Evolutionary conservation across 257 asterid genomes (phyloP).

Genomic region (Schizonepeta tenuifolia): DNA sequence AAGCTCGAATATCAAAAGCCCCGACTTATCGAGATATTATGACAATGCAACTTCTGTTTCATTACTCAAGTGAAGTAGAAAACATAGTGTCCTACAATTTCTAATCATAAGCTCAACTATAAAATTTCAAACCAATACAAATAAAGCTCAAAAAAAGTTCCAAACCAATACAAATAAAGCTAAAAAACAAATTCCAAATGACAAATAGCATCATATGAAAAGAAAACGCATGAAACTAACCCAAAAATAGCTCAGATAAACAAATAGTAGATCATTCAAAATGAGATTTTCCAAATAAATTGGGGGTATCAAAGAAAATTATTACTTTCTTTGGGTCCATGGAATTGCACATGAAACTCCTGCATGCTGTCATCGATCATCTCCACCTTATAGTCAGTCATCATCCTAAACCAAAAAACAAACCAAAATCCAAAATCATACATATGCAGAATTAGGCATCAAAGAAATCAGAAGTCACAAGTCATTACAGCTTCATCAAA

Average conservation of each 20-base stretch:
- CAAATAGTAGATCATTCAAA: constrained; percentile 32
- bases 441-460: constrained; percentile 13
- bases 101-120: constrained; percentile 27
- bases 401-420: constrained; percentile 61
- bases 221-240: constrained; percentile 26
- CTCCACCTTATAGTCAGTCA: constrained; percentile 95
- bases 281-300: background rate
- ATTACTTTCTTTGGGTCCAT: constrained; percentile 93
- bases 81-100: constrained; percentile 10
- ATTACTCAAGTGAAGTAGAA: constrained; percentile 22
- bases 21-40: constrained; percentile 22
- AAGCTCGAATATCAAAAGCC: constrained; percentile 15
- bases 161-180: constrained; percentile 26
- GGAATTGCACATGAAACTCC: constrained; percentile 79
- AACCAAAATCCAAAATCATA: constrained; percentile 29
- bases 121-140: constrained; percentile 26
- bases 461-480: constrained; percentile 8
- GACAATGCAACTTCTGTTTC: constrained; percentile 17
- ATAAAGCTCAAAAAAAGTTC: constrained; percentile 18
- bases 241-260: constrained; percentile 24
- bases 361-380: constrained; percentile 89
- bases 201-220: background rate
- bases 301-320: background rate
- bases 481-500: constrained; percentile 86
- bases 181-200: background rate